A percentile compares a stretch with the other conserved stretches of the same genome.
phyloP scores from a whole-genome alignment of 2,329 filamentous ascomycete genomes.

The Thelonectria olida region DNA sequence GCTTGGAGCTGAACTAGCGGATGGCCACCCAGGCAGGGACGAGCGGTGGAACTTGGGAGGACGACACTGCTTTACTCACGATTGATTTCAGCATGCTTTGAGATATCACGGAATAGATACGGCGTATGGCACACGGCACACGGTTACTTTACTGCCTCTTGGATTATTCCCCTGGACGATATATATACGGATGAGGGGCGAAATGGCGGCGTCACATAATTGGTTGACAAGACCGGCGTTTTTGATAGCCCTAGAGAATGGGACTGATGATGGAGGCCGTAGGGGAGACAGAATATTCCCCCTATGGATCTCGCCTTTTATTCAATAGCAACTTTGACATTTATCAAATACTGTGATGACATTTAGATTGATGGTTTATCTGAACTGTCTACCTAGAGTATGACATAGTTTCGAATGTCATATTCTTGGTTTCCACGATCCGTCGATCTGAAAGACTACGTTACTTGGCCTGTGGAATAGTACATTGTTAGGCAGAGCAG shows the following conservation, averaged over 20 bases:
- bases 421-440: not conserved
- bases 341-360: no score
- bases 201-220: constrained; percentile 11
- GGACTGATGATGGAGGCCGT: not conserved
- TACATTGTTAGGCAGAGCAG: not conserved
- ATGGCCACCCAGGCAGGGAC: not conserved
- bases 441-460: not conserved
- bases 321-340: not conserved
- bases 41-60: not conserved
- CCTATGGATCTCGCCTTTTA: not conserved
- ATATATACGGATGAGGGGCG: constrained; percentile 2
- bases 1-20: constrained; percentile 33
- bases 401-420: not conserved
- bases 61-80: not conserved
- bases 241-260: constrained; percentile 21
- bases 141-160: constrained; percentile 22
- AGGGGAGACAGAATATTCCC: not conserved
- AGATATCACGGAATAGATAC: constrained; percentile 28
- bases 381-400: no score
- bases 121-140: constrained; percentile 28
- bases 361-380: no score
- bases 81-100: constrained; percentile 9
- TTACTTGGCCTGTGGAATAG: not conserved
- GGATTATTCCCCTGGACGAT: constrained; percentile 13
- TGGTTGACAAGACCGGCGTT: constrained; percentile 18